Conservation (phyloP, 2,329 filamentous ascomycete genomes). For the Fusarium phyllophilum region DNA sequence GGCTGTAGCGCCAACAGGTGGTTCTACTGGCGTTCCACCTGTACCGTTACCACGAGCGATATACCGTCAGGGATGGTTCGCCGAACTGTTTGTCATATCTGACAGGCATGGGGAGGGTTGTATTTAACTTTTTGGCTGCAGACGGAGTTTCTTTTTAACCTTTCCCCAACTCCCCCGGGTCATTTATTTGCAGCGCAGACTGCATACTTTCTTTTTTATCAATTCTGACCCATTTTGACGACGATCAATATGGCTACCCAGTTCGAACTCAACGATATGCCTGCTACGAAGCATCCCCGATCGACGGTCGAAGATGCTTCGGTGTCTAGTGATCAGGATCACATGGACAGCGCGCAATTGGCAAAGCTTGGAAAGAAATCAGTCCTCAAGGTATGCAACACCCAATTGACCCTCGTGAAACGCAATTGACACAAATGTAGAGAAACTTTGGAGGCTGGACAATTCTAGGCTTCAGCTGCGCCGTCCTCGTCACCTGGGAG, state of each 20-base stretch:
- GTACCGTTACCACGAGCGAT: not conserved
- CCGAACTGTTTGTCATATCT: not conserved
- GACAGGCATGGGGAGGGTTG: not conserved
- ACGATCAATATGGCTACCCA: not conserved
- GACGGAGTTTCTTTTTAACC: not conserved
- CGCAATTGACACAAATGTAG: not conserved
- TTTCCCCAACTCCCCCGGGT: not conserved
- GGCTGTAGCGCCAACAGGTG: not conserved
- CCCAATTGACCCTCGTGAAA: accelerated
- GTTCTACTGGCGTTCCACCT: not conserved
- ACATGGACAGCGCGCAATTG: conserved; percentile 37
- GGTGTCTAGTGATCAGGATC: conserved; percentile 27
- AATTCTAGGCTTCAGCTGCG: conserved; percentile 42
- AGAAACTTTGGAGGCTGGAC: conserved; percentile 42
- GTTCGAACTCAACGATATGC: conserved; percentile 18
- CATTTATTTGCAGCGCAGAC: not conserved
- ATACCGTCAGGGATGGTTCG: not conserved
- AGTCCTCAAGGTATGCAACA: conserved; percentile 5
- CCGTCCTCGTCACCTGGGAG: conserved; percentile 44
- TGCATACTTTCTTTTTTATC: not conserved
- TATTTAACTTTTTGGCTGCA: conserved; percentile 1
- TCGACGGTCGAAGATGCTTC: conserved; percentile 5
- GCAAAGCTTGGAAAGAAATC: conserved; percentile 20
- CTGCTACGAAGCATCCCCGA: conserved; percentile 7
- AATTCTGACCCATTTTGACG: not conserved